Evolutionary conservation across 2,329 filamentous ascomycete genomes (phyloP).

Genomic region (Waltergamsia citrina): DNA sequence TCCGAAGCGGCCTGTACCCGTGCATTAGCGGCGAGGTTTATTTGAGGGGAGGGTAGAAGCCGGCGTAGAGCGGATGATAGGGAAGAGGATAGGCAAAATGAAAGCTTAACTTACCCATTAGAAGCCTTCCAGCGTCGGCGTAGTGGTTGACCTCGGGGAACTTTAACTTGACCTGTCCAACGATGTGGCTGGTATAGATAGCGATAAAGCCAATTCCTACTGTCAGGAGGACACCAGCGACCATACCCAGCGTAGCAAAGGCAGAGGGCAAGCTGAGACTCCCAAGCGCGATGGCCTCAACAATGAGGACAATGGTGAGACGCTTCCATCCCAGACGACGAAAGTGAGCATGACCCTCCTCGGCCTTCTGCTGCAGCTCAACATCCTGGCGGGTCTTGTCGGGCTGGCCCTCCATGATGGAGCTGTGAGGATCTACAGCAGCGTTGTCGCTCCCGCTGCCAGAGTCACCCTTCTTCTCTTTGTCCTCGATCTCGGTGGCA

Average conservation of each 20-base stretch:
- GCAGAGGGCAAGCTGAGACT: constrained; percentile 39
- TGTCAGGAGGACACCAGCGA: constrained; percentile 32
- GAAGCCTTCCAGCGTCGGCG: constrained; percentile 55
- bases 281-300: constrained; percentile 47
- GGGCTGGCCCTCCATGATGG: background rate
- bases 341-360: constrained; percentile 37
- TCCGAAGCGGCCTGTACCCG: constrained; percentile 44
- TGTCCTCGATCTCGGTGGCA: too few relatives aligned
- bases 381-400: background rate
- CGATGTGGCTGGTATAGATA: constrained; percentile 37
- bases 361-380: constrained; percentile 30
- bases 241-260: constrained; percentile 45
- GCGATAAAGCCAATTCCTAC: constrained; percentile 33
- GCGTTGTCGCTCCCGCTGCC: too few relatives aligned
- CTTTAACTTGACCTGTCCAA: constrained; percentile 37
- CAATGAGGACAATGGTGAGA: constrained; percentile 43
- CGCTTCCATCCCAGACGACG: constrained; percentile 47
- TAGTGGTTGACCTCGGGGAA: constrained; percentile 53
- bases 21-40: too few relatives aligned
- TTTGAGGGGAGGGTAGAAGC: too few relatives aligned
- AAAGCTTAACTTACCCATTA: too few relatives aligned
- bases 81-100: too few relatives aligned
- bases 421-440: too few relatives aligned
- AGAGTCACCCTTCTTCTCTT: too few relatives aligned
- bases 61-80: too few relatives aligned